These are phyloP conservation scores for Monosporozyma servazzii DNA, from an alignment of 805 yeast species.

Conservation along the genomic window DNA sequence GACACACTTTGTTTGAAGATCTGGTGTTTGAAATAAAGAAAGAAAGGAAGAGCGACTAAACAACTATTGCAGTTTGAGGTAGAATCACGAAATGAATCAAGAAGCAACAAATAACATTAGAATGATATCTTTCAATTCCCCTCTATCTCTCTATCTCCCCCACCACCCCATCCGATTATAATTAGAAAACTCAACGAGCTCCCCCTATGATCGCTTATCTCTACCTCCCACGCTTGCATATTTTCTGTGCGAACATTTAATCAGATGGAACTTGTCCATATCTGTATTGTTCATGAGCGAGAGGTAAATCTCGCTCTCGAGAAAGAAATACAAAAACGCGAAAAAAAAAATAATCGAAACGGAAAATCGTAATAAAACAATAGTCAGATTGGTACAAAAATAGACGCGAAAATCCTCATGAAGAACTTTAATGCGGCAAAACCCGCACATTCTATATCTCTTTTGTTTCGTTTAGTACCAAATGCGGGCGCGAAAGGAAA, in stretches of 20 bases:
- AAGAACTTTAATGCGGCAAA: neutral
- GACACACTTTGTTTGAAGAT: neutral
- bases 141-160: too few species aligned
- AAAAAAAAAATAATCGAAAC: neutral
- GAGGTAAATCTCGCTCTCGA: neutral
- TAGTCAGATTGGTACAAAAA: neutral
- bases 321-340: neutral
- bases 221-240: too few species aligned
- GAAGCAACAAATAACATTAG: too few species aligned
- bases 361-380: neutral
- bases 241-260: too few species aligned
- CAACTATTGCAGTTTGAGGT: neutral
- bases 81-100: neutral
- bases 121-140: too few species aligned
- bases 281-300: neutral
- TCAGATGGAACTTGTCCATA: neutral
- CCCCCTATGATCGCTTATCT: too few species aligned
- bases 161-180: too few species aligned
- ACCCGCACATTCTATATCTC: neutral
- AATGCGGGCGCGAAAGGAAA: neutral
- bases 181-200: too few species aligned
- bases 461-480: neutral
- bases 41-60: neutral
- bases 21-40: neutral
- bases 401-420: neutral